Evolutionary conservation across 2,329 filamentous ascomycete genomes (phyloP).

Genomic region (Epichloe bromicola): DNA sequence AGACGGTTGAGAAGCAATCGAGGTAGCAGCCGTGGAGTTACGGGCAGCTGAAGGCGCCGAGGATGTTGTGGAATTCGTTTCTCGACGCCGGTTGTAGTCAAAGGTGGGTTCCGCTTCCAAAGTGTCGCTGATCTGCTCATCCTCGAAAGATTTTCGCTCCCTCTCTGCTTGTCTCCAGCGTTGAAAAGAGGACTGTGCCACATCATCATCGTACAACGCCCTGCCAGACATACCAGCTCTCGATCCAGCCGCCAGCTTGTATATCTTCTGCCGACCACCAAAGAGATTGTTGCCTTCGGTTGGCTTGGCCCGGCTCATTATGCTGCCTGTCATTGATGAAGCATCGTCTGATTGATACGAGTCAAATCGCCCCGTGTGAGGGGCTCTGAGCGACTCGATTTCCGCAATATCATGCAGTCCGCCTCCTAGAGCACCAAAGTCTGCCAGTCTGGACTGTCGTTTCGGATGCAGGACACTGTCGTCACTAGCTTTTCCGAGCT

Average conservation of each 20-base stretch:
- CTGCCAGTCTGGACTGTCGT: constrained; percentile 62
- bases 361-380: constrained; percentile 44
- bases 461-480: constrained; percentile 83
- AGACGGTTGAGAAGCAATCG: constrained; percentile 50
- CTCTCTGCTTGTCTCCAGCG: constrained; percentile 52
- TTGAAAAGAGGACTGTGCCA: constrained; percentile 73
- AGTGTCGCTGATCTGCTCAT: constrained; percentile 22
- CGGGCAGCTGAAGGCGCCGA: constrained; percentile 53
- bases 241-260: constrained; percentile 57
- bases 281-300: constrained; percentile 88
- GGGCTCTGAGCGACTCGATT: constrained; percentile 64
- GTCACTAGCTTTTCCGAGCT: constrained; percentile 87
- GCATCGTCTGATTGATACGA: constrained; percentile 63
- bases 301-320: constrained; percentile 76
- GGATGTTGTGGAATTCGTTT: constrained; percentile 77
- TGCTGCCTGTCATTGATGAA: constrained; percentile 48
- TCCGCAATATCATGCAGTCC: constrained; percentile 77
- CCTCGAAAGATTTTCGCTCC: constrained; percentile 34
- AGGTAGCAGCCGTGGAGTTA: constrained; percentile 79
- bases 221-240: constrained; percentile 48
- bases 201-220: constrained; percentile 76
- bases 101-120: constrained; percentile 36
- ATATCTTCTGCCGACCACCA: constrained; percentile 90
- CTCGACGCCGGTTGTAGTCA: constrained; percentile 61
- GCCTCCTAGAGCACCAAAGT: constrained; percentile 46